Evolutionary conservation across 345 rosid species (phyloP).

Genomic region (Bruguiera parviflora): DNA sequence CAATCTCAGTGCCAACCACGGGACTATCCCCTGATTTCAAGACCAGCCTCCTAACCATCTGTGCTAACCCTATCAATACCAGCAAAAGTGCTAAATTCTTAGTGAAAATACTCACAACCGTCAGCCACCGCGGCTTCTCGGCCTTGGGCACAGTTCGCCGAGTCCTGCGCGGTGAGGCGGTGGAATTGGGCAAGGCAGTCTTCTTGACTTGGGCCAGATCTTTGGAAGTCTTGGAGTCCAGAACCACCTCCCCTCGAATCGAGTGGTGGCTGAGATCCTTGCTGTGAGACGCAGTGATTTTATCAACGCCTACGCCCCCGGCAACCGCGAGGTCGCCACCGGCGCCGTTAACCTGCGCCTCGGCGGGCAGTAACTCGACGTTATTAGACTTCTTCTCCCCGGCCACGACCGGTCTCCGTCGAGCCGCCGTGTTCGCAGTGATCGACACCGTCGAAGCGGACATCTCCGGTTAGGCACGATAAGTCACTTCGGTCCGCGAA

Average conservation of each 20-base stretch:
- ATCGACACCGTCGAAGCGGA: slow-evolving; percentile 86
- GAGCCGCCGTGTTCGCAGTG: slow-evolving; percentile 55
- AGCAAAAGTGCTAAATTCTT: slow-evolving; percentile 66
- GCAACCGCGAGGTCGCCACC: slow-evolving; percentile 19
- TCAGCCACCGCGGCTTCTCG: slow-evolving; percentile 66
- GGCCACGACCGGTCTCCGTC: slow-evolving; percentile 56
- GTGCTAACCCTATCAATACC: slow-evolving; percentile 58
- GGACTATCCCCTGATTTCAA: slow-evolving; percentile 30
- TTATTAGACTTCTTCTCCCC: slow-evolving; percentile 53
- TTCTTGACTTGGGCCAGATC: slow-evolving; percentile 50
- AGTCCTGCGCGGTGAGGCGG: slow-evolving; percentile 59
- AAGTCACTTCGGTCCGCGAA: no score
- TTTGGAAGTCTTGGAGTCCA: slow-evolving; percentile 35
- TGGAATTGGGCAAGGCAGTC: slow-evolving; percentile 34
- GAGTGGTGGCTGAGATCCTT: slow-evolving; percentile 69
- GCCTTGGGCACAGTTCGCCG: slow-evolving; percentile 42
- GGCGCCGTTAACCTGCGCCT: slow-evolving; percentile 38
- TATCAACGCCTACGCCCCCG: not conserved
- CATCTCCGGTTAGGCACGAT: slow-evolving; percentile 27
- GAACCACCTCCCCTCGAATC: slow-evolving; percentile 48
- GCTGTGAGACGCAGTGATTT: slow-evolving; percentile 27
- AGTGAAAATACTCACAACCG: slow-evolving; percentile 51
- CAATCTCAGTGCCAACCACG: slow-evolving; percentile 33
- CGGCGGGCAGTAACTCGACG: slow-evolving; percentile 41
- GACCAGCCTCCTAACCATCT: slow-evolving; percentile 49